Percentiles rank a stretch among this genome's conserved stretches.
These are phyloP conservation scores for Boletus sp. DNA, from an alignment of 768 basidiomycete species.

Conservation along the genomic window DNA sequence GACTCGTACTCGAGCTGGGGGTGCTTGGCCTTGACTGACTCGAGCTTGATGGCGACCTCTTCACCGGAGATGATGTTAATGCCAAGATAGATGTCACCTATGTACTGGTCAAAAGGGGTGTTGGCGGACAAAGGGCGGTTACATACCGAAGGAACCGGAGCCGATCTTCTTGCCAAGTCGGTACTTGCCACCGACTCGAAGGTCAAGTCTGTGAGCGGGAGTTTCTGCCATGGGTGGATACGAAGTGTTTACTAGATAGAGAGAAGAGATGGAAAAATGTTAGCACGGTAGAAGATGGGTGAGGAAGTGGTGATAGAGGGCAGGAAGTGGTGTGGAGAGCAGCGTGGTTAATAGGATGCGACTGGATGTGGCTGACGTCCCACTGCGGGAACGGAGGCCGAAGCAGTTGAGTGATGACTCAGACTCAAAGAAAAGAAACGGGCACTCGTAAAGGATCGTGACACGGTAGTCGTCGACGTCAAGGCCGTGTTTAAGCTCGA, in stretches of 20 bases:
- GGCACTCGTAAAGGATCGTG: constrained; percentile 1
- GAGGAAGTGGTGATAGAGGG: constrained; percentile 22
- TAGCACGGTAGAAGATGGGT: constrained; percentile 12
- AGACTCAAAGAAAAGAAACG: neutral
- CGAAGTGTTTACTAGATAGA: constrained; percentile 9
- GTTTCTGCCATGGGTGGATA: constrained; percentile 65
- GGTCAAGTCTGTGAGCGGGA: constrained; percentile 71
- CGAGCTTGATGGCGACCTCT: constrained; percentile 99
- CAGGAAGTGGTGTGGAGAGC: constrained; percentile 32
- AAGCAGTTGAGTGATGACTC: neutral
- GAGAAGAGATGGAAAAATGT: constrained; percentile 7
- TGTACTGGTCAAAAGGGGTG: constrained; percentile 7
- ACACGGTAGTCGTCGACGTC: constrained; percentile 1
- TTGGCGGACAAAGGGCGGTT: neutral
- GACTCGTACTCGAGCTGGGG: constrained; percentile 99
- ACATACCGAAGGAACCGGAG: constrained; percentile 94
- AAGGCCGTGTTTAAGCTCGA: constrained; percentile 1
- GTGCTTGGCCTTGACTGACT: constrained; percentile 99
- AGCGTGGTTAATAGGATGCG: constrained; percentile 29
- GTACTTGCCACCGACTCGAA: constrained; percentile 93
- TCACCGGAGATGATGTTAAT: constrained; percentile 99
- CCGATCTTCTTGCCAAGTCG: constrained; percentile 99
- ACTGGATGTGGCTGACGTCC: constrained; percentile 38
- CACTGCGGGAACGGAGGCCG: constrained; percentile 4
- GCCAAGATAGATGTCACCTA: constrained; percentile 98